Evolutionary conservation across 345 rosid genomes (phyloP), one percentile per base, ranked within the genome.

Genomic region (Pugionium cornutum): DNA sequence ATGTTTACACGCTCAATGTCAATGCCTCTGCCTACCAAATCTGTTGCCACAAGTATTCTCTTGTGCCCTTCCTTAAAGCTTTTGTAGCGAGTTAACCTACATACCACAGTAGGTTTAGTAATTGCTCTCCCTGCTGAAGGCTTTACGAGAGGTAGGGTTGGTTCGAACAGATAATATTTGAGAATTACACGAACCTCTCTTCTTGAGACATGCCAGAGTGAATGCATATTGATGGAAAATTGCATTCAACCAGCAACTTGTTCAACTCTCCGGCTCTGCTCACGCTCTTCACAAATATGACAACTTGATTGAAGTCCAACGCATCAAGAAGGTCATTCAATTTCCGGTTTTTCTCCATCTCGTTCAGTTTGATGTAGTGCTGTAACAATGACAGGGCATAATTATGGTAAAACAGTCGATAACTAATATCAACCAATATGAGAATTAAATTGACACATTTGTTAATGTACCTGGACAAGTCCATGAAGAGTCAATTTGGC

Each of bases 151-250:
- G 32, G 5, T 9, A 7, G 4, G 5, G 4, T 11, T 9, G 1
- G 3, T 31, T 45, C n/a, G 26, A 11, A 48, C 31, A 7, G 6
- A 48, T 4, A 48, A 25, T 3, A 10, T 28, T 9, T 4, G 6
- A 4, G 9, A 54, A 41, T 47, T 26, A 27, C 33, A 42, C 69
- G 57, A 43, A 95, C 99, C 97, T 91, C 71, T 95, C 99, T 74
- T 95, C 99, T 71, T 95, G 97, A 26, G 97, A 87, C 97, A 91
- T 95, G 76, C 97, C 97, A 67, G 99, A 95, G 70, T 95, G 99
- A 18, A 95, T 95, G 78, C 97, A 95, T 58, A 95, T 95, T 5
- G 99, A 91, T 8, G 99, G 99, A 51, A 91, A 95, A 72, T 95
- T 95, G 66, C 99, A 95, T 69, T 95, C 97, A 6, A 87, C 86